Evolutionary conservation across 495 filamentous ascomycete species (phyloP).

Genomic region (Aspergillus taichungensis): DNA sequence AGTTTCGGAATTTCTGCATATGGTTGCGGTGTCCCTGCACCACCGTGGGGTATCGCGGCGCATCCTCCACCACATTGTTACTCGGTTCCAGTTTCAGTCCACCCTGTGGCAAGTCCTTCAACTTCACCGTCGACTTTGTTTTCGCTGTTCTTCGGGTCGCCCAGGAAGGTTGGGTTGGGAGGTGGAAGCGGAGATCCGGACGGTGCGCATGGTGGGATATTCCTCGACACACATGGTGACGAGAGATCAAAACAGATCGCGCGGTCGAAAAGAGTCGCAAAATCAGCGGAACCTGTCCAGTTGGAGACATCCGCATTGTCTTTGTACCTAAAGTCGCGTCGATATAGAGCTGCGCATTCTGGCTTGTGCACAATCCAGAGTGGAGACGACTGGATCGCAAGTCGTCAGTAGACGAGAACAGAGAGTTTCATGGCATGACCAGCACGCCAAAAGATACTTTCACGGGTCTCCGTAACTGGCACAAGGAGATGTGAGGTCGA

Average conservation of each 20-base stretch:
- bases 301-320: too few relatives aligned
- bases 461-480: too few relatives aligned
- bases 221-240: slow-evolving; percentile 17
- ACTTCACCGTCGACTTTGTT: slow-evolving; percentile 44
- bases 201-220: slow-evolving; percentile 29
- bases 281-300: too few relatives aligned
- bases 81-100: slow-evolving; percentile 39
- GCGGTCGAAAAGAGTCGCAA: too few relatives aligned
- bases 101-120: slow-evolving; percentile 61
- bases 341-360: too few relatives aligned
- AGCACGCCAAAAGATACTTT: too few relatives aligned
- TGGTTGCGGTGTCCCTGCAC: slow-evolving; percentile 83
- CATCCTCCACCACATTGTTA: slow-evolving; percentile 37
- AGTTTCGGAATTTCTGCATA: slow-evolving; percentile 83
- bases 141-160: slow-evolving; percentile 34
- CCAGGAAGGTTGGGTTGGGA: slow-evolving; percentile 6
- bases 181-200: slow-evolving; percentile 11
- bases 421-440: too few relatives aligned
- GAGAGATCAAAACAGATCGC: not conserved
- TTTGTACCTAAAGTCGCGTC: too few relatives aligned
- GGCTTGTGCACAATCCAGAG: too few relatives aligned
- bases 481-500: too few relatives aligned
- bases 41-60: slow-evolving; percentile 71
- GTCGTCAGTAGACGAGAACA: too few relatives aligned
- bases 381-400: too few relatives aligned